A percentile compares a stretch with the other conserved stretches of the same genome.
phyloP scores from a whole-genome alignment of 1,284 basidiomycete genomes.

The Phellinidium pouzarii region DNA sequence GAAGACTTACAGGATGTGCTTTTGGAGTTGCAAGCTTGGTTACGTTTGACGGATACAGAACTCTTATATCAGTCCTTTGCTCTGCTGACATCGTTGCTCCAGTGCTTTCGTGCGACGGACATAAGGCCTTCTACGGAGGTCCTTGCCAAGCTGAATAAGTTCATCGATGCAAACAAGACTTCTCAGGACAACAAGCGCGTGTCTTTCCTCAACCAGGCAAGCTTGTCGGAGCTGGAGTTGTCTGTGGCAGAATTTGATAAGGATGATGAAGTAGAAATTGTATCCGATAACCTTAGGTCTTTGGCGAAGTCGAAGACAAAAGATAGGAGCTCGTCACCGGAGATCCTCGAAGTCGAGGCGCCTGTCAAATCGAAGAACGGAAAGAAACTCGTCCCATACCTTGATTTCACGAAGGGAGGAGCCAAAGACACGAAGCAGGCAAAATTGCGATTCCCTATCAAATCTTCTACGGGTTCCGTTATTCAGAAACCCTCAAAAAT shows the following conservation, averaged over 20 bases:
- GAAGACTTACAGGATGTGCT: slow-evolving; percentile 73
- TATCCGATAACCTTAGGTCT: slow-evolving; percentile 1
- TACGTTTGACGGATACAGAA: slow-evolving; percentile 86
- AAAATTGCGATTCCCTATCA: slow-evolving; percentile 4
- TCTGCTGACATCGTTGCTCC: slow-evolving; percentile 70
- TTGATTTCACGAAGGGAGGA: background rate
- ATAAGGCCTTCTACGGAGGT: slow-evolving; percentile 44
- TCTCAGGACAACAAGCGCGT: slow-evolving; percentile 38
- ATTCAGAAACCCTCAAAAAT: background rate
- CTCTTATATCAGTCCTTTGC: slow-evolving; percentile 82
- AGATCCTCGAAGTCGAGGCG: background rate
- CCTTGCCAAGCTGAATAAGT: slow-evolving; percentile 50
- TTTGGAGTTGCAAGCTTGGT: slow-evolving; percentile 74
- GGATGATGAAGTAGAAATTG: slow-evolving; percentile 40
- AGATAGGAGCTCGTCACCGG: slow-evolving; percentile 3
- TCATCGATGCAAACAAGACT: slow-evolving; percentile 47
- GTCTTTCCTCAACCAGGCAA: slow-evolving; percentile 52
- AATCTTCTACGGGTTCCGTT: background rate
- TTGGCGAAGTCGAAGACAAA: background rate
- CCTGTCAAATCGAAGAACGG: background rate
- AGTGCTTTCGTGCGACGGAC: slow-evolving; percentile 54
- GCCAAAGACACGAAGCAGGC: slow-evolving; percentile 10
- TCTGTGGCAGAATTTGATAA: slow-evolving; percentile 49
- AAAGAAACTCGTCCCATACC: background rate
- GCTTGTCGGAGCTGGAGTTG: slow-evolving; percentile 43